Base-by-base conservation (phyloP, 1,284 basidiomycete genomes). In the Cronartium quercuum region DNA sequence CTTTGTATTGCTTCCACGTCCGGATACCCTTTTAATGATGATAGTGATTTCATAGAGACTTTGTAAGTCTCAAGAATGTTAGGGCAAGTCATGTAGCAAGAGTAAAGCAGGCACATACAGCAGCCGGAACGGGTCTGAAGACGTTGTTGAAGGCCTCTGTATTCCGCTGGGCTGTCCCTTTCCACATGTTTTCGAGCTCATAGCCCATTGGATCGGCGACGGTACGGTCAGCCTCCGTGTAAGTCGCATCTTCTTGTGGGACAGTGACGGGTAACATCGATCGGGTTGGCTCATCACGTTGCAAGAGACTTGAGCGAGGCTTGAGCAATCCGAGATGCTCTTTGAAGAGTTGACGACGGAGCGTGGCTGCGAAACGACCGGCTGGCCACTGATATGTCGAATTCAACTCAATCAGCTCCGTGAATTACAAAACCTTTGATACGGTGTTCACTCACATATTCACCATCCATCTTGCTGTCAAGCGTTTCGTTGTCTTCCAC, bases 401-500 rank as follows among this genome's bases (percentile, higher is more conserved):
- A n/a, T n/a, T n/a, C n/a, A 69, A 47, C 29, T 76, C 78, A 42
- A 74, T 63, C 74, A 78, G 68, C 10, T 13, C 15, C 21, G 44
- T 75, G 35, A 12, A 37, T 60, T 18, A 34, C 55, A 40, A 21
- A 62, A 82, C 70, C 42, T 76, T 76, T 21, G 78, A 78, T 3
- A 80, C 81, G n/a, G n/a, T n/a, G n/a, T n/a, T 34, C 37, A 63
- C 76, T 61, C 12, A 77, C 76, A 12, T 73, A 86, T 77, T 87
- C 82, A 2, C 91, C 92, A 78, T 92, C 84, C 93, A 96, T 95
- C 3, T 81, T 85, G 7, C 88, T 87, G 68, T 87, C 85, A 67
- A 97, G 85, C 83, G 88, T 84, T 70, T 95, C 91, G 1, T 85
- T 83, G 79, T 97, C 94, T 82, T 96, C 92, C 35, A 95, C 89